Percentiles rank a stretch among this genome's conserved stretches.
These are phyloP conservation scores for Epichloe typhina DNA, from an alignment of 2,329 filamentous ascomycete species.

Conservation along the genomic window DNA sequence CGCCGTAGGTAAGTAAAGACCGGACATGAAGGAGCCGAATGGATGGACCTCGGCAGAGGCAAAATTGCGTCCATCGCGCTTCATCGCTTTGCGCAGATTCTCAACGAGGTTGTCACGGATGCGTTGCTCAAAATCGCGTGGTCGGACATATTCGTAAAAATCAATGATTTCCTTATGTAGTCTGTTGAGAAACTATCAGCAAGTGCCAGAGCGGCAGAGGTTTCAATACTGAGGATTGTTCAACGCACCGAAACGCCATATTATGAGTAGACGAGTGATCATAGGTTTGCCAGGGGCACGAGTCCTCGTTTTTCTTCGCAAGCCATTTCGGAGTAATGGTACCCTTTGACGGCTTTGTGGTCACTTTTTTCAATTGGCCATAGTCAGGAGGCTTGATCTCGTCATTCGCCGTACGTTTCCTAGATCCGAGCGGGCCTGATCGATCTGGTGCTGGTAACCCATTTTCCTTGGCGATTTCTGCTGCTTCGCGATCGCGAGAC, in stretches of 20 bases:
- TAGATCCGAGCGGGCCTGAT: slow-evolving; percentile 40
- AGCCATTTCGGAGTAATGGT: slow-evolving; percentile 40
- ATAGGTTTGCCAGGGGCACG: slow-evolving; percentile 49
- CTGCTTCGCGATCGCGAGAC: neutral
- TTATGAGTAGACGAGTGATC: slow-evolving; percentile 41
- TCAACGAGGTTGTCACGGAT: slow-evolving; percentile 62
- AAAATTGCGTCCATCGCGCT: slow-evolving; percentile 33
- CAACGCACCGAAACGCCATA: slow-evolving; percentile 43
- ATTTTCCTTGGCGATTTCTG: slow-evolving; percentile 9
- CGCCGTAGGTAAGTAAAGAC: slow-evolving; percentile 55
- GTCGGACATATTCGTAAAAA: slow-evolving; percentile 76
- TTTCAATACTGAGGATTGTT: neutral
- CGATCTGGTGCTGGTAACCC: slow-evolving; percentile 14
- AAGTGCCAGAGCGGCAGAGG: neutral
- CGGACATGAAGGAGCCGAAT: slow-evolving; percentile 92
- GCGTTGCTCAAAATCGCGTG: slow-evolving; percentile 60
- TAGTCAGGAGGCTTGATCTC: slow-evolving; percentile 47
- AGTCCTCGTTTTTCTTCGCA: slow-evolving; percentile 25
- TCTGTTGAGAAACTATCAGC: slow-evolving; percentile 26
- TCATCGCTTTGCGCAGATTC: slow-evolving; percentile 50
- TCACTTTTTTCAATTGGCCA: slow-evolving; percentile 36
- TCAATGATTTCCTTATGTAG: slow-evolving; percentile 83
- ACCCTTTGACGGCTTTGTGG: slow-evolving; percentile 36
- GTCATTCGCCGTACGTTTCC: slow-evolving; percentile 65
- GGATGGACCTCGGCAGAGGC: slow-evolving; percentile 50